Evolutionary conservation across 2,329 filamentous ascomycete species (phyloP), one percentile per base, ranked within the genome.

Genomic region (Aureobasidium sp.): DNA sequence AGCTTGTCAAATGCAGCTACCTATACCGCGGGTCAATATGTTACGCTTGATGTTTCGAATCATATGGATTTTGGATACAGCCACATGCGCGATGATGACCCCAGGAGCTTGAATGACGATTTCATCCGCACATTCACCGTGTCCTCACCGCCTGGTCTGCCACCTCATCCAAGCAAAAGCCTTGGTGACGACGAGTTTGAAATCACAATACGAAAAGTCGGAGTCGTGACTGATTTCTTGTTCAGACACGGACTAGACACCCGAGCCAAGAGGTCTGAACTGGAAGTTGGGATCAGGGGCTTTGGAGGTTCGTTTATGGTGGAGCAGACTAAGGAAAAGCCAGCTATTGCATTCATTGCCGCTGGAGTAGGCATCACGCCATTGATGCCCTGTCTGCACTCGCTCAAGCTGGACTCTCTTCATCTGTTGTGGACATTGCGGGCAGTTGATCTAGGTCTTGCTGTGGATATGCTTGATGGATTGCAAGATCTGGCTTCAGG

Each of bases 351-450:
- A 0, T 94, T 92, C 66, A 74, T 95, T 3, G 89, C 89, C 6
- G 89, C 84, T 0, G 91, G 91, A 3, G 88, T 96, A 7, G 91
- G 91, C 0, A 90, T 95, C 64, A 96, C 91, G 31, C 91, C 91
- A 1, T 68, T 94, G 3, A 77, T 95, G n/a, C 77, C 75, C 0
- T 73, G 81, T 6, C 70, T 90, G 0, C 53, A 59, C 9, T 37
- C 41, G 5, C 29, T 55, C 5, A 45, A 47, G 12, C 47, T 71
- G 25, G 72, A 78, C 63, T 65, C 72, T 3, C 70, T 94, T 41
- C 75, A 68, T 29, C 70, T 94, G 5, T 77, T 91, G 1, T 95
- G 90, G 91, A 86, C 84, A 1, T 67, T 92, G 4, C 77, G 81
- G 7, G 72, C 73, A 0, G 79, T 78, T 2, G 91, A 95, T 72